Evolutionary conservation across 2,329 filamentous ascomycete species (phyloP).

Genomic region (Pseudogymnoascus sp.): DNA sequence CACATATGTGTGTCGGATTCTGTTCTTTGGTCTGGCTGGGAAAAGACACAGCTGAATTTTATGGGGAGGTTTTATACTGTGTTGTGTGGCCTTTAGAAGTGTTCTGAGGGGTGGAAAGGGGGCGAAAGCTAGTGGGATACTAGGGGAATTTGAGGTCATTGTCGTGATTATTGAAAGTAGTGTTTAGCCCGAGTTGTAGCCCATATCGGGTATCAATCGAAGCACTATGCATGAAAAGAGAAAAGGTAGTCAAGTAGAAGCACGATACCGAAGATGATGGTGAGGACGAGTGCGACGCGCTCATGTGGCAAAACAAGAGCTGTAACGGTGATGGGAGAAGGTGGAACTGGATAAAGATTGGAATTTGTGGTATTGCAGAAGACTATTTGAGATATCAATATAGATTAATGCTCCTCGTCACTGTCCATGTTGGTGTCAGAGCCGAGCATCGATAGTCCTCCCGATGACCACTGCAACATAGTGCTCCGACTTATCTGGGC

Average conservation of each 20-base stretch:
- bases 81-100: background rate
- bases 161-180: background rate
- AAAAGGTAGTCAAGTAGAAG: background rate
- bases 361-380: background rate
- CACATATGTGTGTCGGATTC: no score
- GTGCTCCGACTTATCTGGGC: no score
- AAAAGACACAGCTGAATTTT: no score
- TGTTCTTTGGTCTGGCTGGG: no score
- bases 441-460: no score
- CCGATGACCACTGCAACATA: no score
- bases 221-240: background rate
- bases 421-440: no score
- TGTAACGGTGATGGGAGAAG: background rate
- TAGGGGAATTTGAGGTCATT: background rate
- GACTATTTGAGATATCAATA: background rate
- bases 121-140: background rate
- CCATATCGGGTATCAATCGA: background rate
- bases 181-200: background rate
- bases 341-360: background rate
- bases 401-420: slow-evolving; percentile 18
- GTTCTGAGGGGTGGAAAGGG: background rate
- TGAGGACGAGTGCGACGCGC: background rate
- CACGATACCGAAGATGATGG: background rate
- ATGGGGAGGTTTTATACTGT: background rate
- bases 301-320: background rate